Evolutionary conservation across 129 eudicot genomes (phyloP).

Genomic region (Scalesia atractyloides): DNA sequence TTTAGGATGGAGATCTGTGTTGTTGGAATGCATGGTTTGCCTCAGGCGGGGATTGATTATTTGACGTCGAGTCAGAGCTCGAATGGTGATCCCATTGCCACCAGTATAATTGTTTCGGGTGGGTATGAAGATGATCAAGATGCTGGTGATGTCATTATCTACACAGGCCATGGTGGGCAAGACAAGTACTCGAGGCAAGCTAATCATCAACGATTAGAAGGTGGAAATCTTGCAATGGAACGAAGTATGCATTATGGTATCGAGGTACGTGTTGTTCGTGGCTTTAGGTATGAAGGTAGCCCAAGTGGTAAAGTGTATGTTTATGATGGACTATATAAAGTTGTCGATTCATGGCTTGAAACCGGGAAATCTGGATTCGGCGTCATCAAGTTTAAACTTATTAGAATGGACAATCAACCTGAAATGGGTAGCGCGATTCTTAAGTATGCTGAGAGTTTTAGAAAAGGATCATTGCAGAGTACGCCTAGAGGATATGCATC

Average conservation of each 20-base stretch:
- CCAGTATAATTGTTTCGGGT: conserved; percentile 78
- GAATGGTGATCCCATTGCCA: conserved; percentile 79
- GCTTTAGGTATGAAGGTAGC: conserved; percentile 39
- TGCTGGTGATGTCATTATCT: conserved; percentile 60
- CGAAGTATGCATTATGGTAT: conserved; percentile 41
- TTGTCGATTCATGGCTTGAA: conserved; percentile 58
- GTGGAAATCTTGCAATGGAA: conserved; percentile 49
- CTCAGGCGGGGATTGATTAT: conserved; percentile 83
- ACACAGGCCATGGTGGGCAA: conserved; percentile 91
- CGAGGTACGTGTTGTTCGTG: conserved; percentile 47
- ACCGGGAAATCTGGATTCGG: conserved; percentile 77
- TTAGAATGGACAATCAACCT: conserved; percentile 62
- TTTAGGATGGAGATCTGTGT: conserved; percentile 77
- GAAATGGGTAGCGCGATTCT: conserved; percentile 69
- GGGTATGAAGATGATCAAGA: conserved; percentile 93
- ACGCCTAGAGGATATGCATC: conserved; percentile 55
- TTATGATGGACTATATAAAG: conserved; percentile 74
- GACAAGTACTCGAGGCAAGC: conserved; percentile 60
- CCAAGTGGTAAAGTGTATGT: conserved; percentile 56
- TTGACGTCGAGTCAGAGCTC: conserved; percentile 62
- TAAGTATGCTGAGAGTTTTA: conserved; percentile 51
- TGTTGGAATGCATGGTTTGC: conserved; percentile 72
- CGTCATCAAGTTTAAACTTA: conserved; percentile 65
- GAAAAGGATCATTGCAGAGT: conserved; percentile 42
- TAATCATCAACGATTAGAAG: conserved; percentile 66